Conservation (phyloP, 2,329 filamentous ascomycete species). For the Ophiostoma tasmaniense region DNA sequence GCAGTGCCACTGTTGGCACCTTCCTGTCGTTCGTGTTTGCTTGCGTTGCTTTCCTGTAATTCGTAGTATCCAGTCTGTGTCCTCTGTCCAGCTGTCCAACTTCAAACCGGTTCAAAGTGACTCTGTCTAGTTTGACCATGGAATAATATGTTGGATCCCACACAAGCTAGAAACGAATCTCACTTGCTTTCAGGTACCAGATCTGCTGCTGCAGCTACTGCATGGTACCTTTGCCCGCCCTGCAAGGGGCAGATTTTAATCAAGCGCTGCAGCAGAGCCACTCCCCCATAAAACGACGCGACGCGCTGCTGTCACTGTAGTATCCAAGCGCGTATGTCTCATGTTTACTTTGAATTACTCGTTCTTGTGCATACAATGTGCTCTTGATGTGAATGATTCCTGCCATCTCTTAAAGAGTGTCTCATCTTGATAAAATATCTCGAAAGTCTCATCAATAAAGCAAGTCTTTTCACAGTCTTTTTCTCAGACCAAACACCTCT, state of each 20-base stretch:
- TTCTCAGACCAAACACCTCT: neutral
- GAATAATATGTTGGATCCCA: neutral
- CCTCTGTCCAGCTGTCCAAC: too few relatives aligned
- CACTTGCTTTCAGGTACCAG: neutral
- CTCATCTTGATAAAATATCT: neutral
- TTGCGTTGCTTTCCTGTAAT: too few relatives aligned
- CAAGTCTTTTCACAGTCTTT: too few relatives aligned
- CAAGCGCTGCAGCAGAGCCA: neutral
- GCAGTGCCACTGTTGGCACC: too few relatives aligned
- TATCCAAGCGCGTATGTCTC: neutral
- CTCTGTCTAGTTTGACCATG: neutral
- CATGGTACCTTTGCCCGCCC: neutral
- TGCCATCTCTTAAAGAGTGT: neutral
- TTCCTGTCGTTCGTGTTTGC: too few relatives aligned
- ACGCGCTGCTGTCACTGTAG: neutral
- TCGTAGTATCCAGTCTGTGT: too few relatives aligned
- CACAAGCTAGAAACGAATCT: neutral
- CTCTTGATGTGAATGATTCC: neutral
- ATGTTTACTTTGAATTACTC: neutral
- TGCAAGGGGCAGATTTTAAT: slow-evolving; percentile 4
- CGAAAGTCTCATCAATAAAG: too few relatives aligned
- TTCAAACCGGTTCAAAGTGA: neutral
- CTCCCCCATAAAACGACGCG: neutral
- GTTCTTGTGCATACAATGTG: too few relatives aligned
- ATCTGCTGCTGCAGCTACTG: neutral